These are phyloP conservation scores for Pisolithus albus DNA, from an alignment of 768 basidiomycete genomes.

Conservation along the genomic window DNA sequence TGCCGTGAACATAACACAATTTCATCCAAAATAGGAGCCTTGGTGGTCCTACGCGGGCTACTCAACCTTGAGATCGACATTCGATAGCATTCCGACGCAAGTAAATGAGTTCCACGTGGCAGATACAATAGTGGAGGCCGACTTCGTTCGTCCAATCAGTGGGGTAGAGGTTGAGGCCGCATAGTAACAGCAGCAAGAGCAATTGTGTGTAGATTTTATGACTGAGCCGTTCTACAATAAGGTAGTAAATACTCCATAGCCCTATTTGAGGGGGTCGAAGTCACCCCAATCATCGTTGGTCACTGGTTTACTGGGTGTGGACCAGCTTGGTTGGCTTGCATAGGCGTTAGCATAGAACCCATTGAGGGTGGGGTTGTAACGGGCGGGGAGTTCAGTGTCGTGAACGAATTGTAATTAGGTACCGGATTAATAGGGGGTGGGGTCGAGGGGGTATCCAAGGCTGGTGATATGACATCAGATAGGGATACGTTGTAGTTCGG, in stretches of 20 bases:
- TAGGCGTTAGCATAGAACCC: slow-evolving; percentile 52
- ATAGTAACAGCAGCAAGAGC: not conserved
- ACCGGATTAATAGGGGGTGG: slow-evolving; percentile 8
- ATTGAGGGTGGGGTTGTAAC: slow-evolving; percentile 31
- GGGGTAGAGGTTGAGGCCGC: slow-evolving; percentile 42
- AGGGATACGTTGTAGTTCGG: slow-evolving; percentile 59
- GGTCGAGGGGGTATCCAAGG: slow-evolving; percentile 11
- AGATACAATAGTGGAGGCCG: slow-evolving; percentile 51
- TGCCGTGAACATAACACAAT: slow-evolving; percentile 74
- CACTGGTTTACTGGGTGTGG: slow-evolving; percentile 36
- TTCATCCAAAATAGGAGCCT: slow-evolving; percentile 68
- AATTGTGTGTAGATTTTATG: not conserved
- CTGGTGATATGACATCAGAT: slow-evolving; percentile 20
- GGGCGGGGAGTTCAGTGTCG: slow-evolving; percentile 14
- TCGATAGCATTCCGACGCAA: slow-evolving; percentile 31
- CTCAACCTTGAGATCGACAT: slow-evolving; percentile 39
- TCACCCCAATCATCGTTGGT: slow-evolving; percentile 73
- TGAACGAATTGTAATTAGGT: slow-evolving; percentile 13
- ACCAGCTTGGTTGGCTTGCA: slow-evolving; percentile 44
- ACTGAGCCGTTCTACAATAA: not conserved
- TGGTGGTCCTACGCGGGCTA: slow-evolving; percentile 55
- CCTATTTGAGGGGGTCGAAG: slow-evolving; percentile 58
- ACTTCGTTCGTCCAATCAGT: slow-evolving; percentile 36
- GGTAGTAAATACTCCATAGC: not conserved
- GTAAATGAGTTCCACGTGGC: slow-evolving; percentile 23